Evolutionary conservation across 169 alveolate species (phyloP).

Genomic region (Plasmodium yoelii): DNA sequence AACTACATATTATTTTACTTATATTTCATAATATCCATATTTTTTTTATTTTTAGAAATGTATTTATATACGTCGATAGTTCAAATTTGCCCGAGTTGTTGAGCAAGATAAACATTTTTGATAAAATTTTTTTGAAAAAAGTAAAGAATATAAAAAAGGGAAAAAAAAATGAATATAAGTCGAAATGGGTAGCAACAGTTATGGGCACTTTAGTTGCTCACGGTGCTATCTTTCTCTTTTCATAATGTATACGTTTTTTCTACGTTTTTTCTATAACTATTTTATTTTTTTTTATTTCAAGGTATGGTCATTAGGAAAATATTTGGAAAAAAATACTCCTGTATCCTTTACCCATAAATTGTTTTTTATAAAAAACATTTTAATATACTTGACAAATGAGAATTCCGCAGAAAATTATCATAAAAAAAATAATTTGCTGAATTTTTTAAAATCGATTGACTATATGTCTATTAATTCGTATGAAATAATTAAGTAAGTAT

Average conservation of each 20-base stretch:
- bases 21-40: not conserved
- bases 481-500: constrained; percentile 43
- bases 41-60: constrained; percentile 36
- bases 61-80: constrained; percentile 68
- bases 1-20: not conserved
- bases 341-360: constrained; percentile 61
- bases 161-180: not conserved
- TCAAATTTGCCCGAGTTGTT: constrained; percentile 71
- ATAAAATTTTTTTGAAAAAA: constrained; percentile 50
- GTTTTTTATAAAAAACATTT: constrained; percentile 55
- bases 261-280: too few species aligned
- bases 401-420: constrained; percentile 34
- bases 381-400: constrained; percentile 54
- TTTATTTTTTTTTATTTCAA: not conserved
- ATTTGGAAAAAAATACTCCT: constrained; percentile 61
- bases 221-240: not conserved
- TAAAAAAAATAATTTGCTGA: constrained; percentile 29
- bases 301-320: constrained; percentile 70
- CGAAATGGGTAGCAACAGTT: not conserved
- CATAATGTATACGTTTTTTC: not conserved
- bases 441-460: constrained; percentile 61
- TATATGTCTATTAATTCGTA: constrained; percentile 67
- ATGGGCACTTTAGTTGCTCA: not conserved
- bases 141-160: constrained; percentile 42
- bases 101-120: constrained; percentile 73